These are phyloP conservation scores for Sclerotiophoma versabilis DNA, from an alignment of 2,329 filamentous ascomycete genomes.

Conservation along the genomic window DNA sequence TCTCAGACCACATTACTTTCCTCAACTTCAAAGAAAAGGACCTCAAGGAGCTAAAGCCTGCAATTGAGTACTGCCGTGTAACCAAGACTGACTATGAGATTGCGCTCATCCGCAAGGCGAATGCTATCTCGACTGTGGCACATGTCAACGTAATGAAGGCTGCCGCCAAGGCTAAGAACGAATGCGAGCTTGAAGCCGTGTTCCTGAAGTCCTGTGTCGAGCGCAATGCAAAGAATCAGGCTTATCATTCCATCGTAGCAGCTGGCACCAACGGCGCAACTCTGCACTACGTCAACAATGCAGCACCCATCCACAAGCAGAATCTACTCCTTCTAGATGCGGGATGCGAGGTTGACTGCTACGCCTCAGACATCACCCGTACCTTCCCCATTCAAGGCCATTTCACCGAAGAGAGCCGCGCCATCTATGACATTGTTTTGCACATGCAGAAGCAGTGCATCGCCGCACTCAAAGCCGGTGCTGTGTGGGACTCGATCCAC, in stretches of 20 bases:
- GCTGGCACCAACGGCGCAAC: constrained; percentile 81
- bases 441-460: constrained; percentile 86
- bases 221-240: constrained; percentile 79
- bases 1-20: constrained; percentile 75
- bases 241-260: constrained; percentile 87
- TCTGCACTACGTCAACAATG: constrained; percentile 78
- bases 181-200: constrained; percentile 81
- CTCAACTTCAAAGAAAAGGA: constrained; percentile 73
- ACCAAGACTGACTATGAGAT: constrained; percentile 89
- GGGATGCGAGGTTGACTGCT: constrained; percentile 64
- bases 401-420: constrained; percentile 51
- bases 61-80: constrained; percentile 81
- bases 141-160: constrained; percentile 73
- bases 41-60: constrained; percentile 60
- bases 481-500: constrained; percentile 83
- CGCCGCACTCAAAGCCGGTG: constrained; percentile 73
- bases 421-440: constrained; percentile 81
- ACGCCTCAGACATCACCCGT: constrained; percentile 72
- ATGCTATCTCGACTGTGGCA: constrained; percentile 77
- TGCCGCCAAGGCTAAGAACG: constrained; percentile 72
- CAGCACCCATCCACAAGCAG: constrained; percentile 60
- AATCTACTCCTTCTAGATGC: constrained; percentile 85
- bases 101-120: constrained; percentile 79
- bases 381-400: constrained; percentile 80
- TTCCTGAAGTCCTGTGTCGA: constrained; percentile 81